Conservation (phyloP, 2,329 filamentous ascomycete species). For the Cercospora sojina region DNA sequence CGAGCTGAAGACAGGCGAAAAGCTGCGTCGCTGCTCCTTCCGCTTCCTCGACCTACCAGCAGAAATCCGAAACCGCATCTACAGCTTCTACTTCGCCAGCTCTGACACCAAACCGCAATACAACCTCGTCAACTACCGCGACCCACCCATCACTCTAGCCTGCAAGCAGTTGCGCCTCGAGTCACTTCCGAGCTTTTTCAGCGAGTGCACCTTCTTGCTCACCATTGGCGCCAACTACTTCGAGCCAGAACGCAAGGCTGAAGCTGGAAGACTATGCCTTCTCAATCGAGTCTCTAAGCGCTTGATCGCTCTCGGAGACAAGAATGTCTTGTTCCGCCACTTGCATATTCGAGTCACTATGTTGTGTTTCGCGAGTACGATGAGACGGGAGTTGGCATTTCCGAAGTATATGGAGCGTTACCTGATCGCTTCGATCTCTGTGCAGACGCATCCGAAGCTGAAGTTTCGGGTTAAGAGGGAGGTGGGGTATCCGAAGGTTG, state of each 20-base stretch:
- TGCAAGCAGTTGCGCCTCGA: constrained; percentile 8
- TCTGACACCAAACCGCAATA: background rate
- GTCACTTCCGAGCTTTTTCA: constrained; percentile 6
- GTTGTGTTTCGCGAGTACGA: background rate
- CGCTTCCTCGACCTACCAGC: constrained; percentile 40
- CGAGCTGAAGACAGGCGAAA: background rate
- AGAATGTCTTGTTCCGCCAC: constrained; percentile 8
- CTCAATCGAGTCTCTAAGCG: background rate
- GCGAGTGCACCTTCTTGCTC: constrained; percentile 11
- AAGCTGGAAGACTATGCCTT: constrained; percentile 4
- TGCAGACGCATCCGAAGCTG: constrained; percentile 5
- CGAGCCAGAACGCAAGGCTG: background rate
- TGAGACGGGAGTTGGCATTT: background rate
- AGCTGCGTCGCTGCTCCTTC: constrained; percentile 1
- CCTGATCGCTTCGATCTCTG: background rate
- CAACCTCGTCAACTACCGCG: constrained; percentile 2
- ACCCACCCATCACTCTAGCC: constrained; percentile 11
- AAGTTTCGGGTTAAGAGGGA: background rate
- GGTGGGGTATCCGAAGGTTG: background rate
- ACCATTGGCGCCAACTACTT: constrained; percentile 11
- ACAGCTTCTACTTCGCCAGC: constrained; percentile 3
- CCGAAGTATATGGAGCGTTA: background rate
- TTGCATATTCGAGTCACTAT: constrained; percentile 1
- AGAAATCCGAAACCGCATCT: constrained; percentile 35
- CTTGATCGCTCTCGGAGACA: background rate